These are phyloP conservation scores for Penicillium brevicompactum DNA, from an alignment of 2,329 filamentous ascomycete species.

Conservation along the genomic window DNA sequence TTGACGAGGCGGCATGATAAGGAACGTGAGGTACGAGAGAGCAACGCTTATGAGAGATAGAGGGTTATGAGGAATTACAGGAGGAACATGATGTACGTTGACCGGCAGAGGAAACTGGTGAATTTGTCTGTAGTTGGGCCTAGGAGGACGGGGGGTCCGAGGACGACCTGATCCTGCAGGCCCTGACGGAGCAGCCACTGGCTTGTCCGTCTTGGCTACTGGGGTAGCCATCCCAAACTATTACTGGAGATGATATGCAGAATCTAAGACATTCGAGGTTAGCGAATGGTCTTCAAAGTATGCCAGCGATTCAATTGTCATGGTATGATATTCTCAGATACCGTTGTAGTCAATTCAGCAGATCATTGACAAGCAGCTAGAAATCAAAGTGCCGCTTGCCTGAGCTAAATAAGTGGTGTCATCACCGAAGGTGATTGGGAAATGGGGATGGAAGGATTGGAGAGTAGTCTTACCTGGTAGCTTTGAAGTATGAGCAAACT, in stretches of 20 bases:
- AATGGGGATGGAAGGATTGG: conserved; percentile 13
- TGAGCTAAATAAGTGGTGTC: conserved; percentile 47
- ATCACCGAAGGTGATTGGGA: conserved; percentile 44
- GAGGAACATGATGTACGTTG: conserved; percentile 78
- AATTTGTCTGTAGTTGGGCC: conserved; percentile 69
- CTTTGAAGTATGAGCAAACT: conserved; percentile 1
- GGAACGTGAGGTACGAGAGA: conserved; percentile 74
- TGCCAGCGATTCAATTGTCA: conserved; percentile 5
- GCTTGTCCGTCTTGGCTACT: conserved; percentile 17
- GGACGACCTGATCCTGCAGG: conserved; percentile 21
- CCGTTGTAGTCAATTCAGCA: conserved; percentile 87
- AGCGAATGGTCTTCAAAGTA: conserved; percentile 24
- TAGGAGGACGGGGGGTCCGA: conserved; percentile 33
- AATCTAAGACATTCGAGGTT: conserved; percentile 18
- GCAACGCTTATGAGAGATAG: conserved; percentile 80
- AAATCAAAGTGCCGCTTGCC: conserved; percentile 54
- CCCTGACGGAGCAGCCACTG: conserved; percentile 19
- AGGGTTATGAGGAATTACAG: conserved; percentile 89
- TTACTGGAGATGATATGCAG: conserved; percentile 22
- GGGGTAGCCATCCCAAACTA: conserved; percentile 32
- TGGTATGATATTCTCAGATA: conserved; percentile 72
- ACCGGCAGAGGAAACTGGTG: conserved; percentile 82
- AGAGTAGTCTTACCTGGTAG: conserved; percentile 21
- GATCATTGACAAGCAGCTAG: conserved; percentile 53
- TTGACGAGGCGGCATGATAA: conserved; percentile 64